Evolutionary conservation across 495 filamentous ascomycete genomes (phyloP), one percentile per base, ranked within the genome.

Genomic region (Annulohypoxylon maeteangense): DNA sequence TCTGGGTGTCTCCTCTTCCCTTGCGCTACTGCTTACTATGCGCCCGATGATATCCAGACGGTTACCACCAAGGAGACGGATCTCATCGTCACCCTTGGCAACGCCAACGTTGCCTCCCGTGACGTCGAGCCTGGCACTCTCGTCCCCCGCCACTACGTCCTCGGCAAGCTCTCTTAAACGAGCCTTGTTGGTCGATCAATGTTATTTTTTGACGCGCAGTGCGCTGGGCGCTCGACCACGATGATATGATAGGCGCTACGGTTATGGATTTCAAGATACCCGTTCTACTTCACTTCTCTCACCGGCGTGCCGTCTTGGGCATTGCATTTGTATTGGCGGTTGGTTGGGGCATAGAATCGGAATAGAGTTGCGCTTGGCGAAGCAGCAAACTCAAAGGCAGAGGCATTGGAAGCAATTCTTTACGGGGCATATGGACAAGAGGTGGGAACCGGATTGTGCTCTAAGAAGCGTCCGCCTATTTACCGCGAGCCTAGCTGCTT

Each of bases 1-100:
- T 84, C 84, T 4, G 85, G 85, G 50, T 87, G 85, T 75, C 63
- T 75, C 20, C 20, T 48, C 22, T 86, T 84, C 76, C 83, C 82
- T 31, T 87, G 85, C 78, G 48, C 70, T 54, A 79, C 76, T 47
- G 82, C 81, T 47, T 87, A 87, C 78, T 83, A 84, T 78, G 40
- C 65, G n/a, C 80, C 81, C 23, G 74, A 87, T 22, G 84, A 87
- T 61, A 50, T 80, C 58, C 81, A 84, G 72, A 87, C 85, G 54
- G 78, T 80, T 67, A 62, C 76, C 27, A 82, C 82, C 59, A 2
- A 22, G 5, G 72, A 78, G 71, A 68, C 63, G 0, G 76, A 84
- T 56, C 73, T 84, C 38, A 64, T 79, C 58, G 77, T 75, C 66
- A 83, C 81, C 60, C 76, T 85, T 4, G 81, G 82, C 68, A 74